phyloP scores from a whole-genome alignment of 768 basidiomycete species.

The Phylloporus sp. region DNA sequence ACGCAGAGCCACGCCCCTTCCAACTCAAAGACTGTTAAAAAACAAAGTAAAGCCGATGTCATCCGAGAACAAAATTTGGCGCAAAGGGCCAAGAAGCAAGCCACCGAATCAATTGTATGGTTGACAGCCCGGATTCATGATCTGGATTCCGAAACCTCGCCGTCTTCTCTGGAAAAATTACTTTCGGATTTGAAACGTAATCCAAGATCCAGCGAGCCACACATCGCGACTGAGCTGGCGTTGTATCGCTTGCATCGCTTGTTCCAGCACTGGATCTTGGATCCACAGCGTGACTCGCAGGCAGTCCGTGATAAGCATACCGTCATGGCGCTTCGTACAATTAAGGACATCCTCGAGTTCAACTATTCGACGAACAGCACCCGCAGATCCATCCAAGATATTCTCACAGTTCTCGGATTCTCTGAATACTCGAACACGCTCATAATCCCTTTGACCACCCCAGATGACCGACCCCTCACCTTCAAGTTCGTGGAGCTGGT shows the following conservation, averaged over 20 bases:
- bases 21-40: constrained; percentile 27
- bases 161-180: constrained; percentile 27
- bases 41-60: constrained; percentile 35
- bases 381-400: constrained; percentile 34
- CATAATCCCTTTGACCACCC: constrained; percentile 1
- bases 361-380: constrained; percentile 29
- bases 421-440: constrained; percentile 33
- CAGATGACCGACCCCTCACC: constrained; percentile 30
- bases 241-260: constrained; percentile 53
- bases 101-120: constrained; percentile 45
- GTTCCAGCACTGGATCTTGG: constrained; percentile 50
- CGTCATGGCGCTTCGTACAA: constrained; percentile 44
- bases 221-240: constrained; percentile 47
- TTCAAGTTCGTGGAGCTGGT: constrained; percentile 59
- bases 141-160: constrained; percentile 20
- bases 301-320: constrained; percentile 43
- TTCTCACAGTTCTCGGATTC: constrained; percentile 49
- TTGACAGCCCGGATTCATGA: constrained; percentile 46
- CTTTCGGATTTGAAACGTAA: constrained; percentile 44
- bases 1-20: constrained; percentile 15
- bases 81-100: constrained; percentile 41
- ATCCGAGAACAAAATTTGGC: constrained; percentile 44
- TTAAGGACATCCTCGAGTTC: constrained; percentile 42
- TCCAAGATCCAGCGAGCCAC: constrained; percentile 39
- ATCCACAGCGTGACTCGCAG: constrained; percentile 35